Base-by-base conservation (phyloP, 768 basidiomycete genomes). In the Lentinula sp. region DNA sequence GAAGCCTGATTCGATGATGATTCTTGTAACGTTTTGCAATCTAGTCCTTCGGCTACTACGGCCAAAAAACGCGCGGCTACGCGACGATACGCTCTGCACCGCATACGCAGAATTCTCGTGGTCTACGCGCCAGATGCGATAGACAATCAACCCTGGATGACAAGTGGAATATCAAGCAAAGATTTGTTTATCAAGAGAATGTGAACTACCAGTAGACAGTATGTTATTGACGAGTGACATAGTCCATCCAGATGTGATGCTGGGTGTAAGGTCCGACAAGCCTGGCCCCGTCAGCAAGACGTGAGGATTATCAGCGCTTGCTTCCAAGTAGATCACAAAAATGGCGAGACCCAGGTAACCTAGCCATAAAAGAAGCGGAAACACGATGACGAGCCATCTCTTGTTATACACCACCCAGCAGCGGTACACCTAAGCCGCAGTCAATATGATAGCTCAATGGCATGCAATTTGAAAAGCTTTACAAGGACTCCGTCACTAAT, bases 401-500 rank as follows among this genome's bases (percentile, higher is more conserved):
- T 53, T 56, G 43, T 51, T 57, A 16, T 48, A 60, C 10, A 65
- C 64, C 15, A 63, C 56, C 62, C 62, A 65, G 36, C 64, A 65
- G 15, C 64, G 57, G 56, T 65, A 65, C 36, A 65, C 57, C 64
- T 65, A 12, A 5, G 59, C 28, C 28, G 28, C 28, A 28, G 28
- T 28, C 28, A 28, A 8, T 36, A 59, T 35, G 32, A 5, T 49
- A 7, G 3, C 43, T 65, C 12, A 1, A 3, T 32, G 33, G 43
- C 7, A 35, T 13, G n/a, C 15, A 37, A 23, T 33, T 16, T 3
- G 4, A 2, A 45, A 35, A 18, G 18, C n/a, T 18, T 9, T 41
- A 65, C 64, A 33, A 65, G 39, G 23, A 62, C 52, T 3, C 57
- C 61, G 36, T 65, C 64, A 20, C 64, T 59, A 6, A 65, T 49